phyloP scores from a whole-genome alignment of 176 grass and related monocot genomes.

The Puya raimondii region DNA sequence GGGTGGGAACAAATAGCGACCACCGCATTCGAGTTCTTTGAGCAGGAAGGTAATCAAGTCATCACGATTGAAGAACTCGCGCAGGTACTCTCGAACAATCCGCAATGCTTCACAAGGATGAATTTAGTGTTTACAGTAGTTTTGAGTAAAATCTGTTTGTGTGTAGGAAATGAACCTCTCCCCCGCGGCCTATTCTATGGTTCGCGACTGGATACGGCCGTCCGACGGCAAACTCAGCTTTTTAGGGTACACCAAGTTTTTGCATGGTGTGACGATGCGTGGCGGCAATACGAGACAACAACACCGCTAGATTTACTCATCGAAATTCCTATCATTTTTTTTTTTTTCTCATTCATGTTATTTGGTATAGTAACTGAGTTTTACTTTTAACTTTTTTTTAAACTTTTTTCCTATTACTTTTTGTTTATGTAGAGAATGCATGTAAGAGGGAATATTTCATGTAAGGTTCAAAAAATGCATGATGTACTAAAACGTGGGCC shows the following conservation, averaged over 20 bases:
- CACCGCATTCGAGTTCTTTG: conserved; percentile 75
- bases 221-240: conserved; percentile 81
- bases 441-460: neutral
- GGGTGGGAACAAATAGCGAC: conserved; percentile 86
- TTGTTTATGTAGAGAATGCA: neutral
- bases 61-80: conserved; percentile 86
- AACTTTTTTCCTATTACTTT: conserved; percentile 32
- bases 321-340: conserved; percentile 27
- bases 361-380: conserved; percentile 28
- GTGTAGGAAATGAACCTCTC: conserved; percentile 91
- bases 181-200: conserved; percentile 61
- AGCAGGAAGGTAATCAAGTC: conserved; percentile 79
- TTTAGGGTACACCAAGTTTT: conserved; percentile 95
- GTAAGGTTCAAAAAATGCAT: neutral
- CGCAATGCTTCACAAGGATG: neutral
- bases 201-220: conserved; percentile 79
- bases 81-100: conserved; percentile 32
- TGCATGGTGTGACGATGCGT: conserved; percentile 89
- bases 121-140: neutral
- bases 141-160: neutral
- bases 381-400: conserved; percentile 5
- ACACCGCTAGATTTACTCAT: neutral
- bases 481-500: too few relatives aligned
- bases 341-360: conserved; percentile 52
- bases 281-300: conserved; percentile 56